Evolutionary conservation across 75 land plant species (phyloP).

Genomic region (Ceratopteris richardii): DNA sequence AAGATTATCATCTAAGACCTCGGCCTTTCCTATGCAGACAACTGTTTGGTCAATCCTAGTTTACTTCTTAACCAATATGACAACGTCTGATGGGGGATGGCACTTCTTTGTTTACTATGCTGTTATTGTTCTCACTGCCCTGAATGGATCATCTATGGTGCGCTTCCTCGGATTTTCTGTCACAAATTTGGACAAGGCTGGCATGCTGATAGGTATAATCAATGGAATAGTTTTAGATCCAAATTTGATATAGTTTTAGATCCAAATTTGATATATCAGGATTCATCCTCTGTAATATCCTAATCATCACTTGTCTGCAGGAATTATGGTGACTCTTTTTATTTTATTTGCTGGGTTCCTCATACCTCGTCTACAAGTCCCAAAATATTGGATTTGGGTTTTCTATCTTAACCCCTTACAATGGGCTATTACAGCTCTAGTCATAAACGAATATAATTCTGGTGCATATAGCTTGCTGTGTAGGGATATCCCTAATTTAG

Average conservation of each 20-base stretch:
- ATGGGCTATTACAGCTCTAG: conserved; percentile 18
- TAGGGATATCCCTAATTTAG: conserved; percentile 12
- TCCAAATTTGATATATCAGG: background rate
- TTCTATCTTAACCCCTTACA: conserved; percentile 21
- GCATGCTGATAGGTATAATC: conserved; percentile 13
- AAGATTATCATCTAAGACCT: no score
- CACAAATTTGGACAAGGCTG: conserved; percentile 14
- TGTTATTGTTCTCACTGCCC: conserved; percentile 5
- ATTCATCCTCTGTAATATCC: no score
- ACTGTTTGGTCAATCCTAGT: conserved; percentile 17
- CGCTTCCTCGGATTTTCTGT: conserved; percentile 15
- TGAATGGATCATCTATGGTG: conserved; percentile 22
- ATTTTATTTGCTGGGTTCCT: conserved; percentile 25
- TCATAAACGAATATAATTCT: conserved; percentile 24
- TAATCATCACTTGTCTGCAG: conserved; percentile 8
- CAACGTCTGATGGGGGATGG: conserved; percentile 14
- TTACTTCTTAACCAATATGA: conserved; percentile 13
- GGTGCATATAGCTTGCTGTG: conserved; percentile 10
- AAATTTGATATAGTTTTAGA: no score
- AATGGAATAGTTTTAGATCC: background rate
- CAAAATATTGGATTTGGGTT: conserved; percentile 26
- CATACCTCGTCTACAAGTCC: conserved; percentile 16
- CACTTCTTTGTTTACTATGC: conserved; percentile 21
- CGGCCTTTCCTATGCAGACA: conserved; percentile 8
- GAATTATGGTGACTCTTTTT: conserved; percentile 16